These are phyloP conservation scores for Globisporangium solare DNA, from an alignment of 352 stramenopile species.

Conservation along the genomic window DNA sequence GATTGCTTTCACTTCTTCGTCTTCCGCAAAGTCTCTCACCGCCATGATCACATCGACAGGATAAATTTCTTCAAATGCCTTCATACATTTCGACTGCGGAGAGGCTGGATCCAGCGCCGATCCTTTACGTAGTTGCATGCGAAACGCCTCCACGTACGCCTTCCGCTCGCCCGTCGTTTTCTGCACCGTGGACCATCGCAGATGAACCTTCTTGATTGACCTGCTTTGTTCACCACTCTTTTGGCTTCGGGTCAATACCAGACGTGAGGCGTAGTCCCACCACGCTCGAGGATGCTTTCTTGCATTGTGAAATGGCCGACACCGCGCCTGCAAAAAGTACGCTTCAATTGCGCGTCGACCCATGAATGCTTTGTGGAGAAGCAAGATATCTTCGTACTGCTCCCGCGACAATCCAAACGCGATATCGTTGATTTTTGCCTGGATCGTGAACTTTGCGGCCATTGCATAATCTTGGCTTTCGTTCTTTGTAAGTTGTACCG, in stretches of 20 bases:
- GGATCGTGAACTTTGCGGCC: constrained; percentile 63
- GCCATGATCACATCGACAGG: constrained; percentile 64
- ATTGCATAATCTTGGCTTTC: constrained; percentile 64
- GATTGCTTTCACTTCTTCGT: constrained; percentile 29
- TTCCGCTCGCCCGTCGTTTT: constrained; percentile 46
- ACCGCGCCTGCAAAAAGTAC: constrained; percentile 56
- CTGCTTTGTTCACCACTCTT: constrained; percentile 1
- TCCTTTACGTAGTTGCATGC: constrained; percentile 39
- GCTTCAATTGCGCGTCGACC: constrained; percentile 54
- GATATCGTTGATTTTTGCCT: constrained; percentile 43
- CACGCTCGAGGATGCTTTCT: constrained; percentile 42
- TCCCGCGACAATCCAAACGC: constrained; percentile 54
- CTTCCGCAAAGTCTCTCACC: constrained; percentile 55
- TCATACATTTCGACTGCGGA: constrained; percentile 36
- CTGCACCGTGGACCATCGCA: constrained; percentile 60
- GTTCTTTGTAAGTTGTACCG: constrained; percentile 74
- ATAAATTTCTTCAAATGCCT: constrained; percentile 57
- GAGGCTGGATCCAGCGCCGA: constrained; percentile 30
- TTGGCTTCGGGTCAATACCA: constrained; percentile 37
- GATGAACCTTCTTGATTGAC: constrained; percentile 5
- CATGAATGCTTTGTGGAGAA: constrained; percentile 62
- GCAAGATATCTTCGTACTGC: constrained; percentile 81
- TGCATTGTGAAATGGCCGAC: constrained; percentile 48
- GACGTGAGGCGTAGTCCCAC: constrained; percentile 69
- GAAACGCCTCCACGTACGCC: constrained; percentile 56